Conservation (phyloP, 306 rosid genomes). For the Delonix regia region DNA sequence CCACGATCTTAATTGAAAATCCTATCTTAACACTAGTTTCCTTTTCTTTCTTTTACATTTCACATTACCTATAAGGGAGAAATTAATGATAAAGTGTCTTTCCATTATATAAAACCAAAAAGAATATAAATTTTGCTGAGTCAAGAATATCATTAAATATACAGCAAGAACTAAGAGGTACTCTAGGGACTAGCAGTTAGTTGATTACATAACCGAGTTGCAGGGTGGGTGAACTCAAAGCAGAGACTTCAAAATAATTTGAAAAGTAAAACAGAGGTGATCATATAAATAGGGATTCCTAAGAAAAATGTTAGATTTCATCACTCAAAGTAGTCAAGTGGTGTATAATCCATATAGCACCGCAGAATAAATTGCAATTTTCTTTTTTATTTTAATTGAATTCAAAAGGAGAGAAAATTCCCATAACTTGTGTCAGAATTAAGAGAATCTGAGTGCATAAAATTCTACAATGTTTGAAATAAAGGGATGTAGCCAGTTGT, state of each 20-base stretch:
- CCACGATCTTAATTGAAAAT: slow-evolving; percentile 21
- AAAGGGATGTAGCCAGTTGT: slow-evolving; percentile 28
- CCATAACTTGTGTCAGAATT: slow-evolving; percentile 37
- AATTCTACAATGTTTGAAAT: slow-evolving; percentile 44
- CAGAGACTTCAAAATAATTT: not conserved
- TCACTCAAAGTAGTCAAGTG: not conserved
- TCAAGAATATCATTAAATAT: not conserved
- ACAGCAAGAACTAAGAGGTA: not conserved
- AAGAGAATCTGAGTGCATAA: slow-evolving; percentile 38
- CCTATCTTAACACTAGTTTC: not conserved
- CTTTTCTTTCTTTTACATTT: not conserved
- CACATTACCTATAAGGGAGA: not conserved
- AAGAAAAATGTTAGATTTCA: not conserved
- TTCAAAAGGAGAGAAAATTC: not conserved
- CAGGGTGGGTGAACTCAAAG: slow-evolving; percentile 15
- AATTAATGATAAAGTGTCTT: not conserved
- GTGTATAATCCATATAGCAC: not conserved
- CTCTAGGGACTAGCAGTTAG: not conserved
- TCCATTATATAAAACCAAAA: no score
- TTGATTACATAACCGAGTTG: slow-evolving; percentile 2
- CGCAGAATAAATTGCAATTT: not conserved
- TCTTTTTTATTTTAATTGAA: slow-evolving; percentile 14
- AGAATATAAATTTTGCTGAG: not conserved
- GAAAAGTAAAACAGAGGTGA: not conserved
- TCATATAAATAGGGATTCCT: not conserved